Evolutionary conservation across 371 early-diverging fungal genomes (phyloP), one percentile per base, ranked within the genome.

Genomic region (Mortierella sp.): DNA sequence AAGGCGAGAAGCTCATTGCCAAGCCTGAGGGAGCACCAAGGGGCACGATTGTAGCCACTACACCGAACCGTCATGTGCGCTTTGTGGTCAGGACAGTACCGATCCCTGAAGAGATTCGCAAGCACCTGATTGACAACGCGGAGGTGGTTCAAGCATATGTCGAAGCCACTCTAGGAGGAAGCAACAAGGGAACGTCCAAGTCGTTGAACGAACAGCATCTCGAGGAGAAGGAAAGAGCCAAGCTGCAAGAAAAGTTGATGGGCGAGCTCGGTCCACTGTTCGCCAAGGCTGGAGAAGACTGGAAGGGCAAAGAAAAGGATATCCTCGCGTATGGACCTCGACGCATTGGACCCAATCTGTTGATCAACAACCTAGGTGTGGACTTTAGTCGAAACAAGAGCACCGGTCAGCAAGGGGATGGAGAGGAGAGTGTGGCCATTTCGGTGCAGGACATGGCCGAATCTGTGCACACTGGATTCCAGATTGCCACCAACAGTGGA

Each of bases 391-490:
- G 69, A 16, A 62, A 55, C 47, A 53, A 47, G 43, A 58, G 22
- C 16, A 50, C 21, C 24, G 25, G 40, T 8, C 27, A 54, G 6
- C 31, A 60, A 12, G 63, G 25, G 6, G 57, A 34, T 12, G 54
- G 19, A 8, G 47, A 62, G 40, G 39, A 40, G 39, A 55, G 28
- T 5, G 34, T n/a, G n/a, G 28, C 40, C 37, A 63, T 69, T 34
- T 55, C 74, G 8, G 81, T 90, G 17, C 71, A 87, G 43, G 91
- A 91, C 63, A 79, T 92, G 56, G 94, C 93, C 48, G 91, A 92
- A 79, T 82, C 87, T 59, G 85, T 99, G 21, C 83, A 86, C n/a
- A 89, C 94, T 17, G 98, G 96, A 1, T 99, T 98, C 87, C 98
- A 98, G 80, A 80, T 97, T n/a, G 91, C 95, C 2, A 92, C 95